These are phyloP conservation scores for Salix purpurea DNA, from an alignment of 345 rosid species.

Conservation along the genomic window DNA sequence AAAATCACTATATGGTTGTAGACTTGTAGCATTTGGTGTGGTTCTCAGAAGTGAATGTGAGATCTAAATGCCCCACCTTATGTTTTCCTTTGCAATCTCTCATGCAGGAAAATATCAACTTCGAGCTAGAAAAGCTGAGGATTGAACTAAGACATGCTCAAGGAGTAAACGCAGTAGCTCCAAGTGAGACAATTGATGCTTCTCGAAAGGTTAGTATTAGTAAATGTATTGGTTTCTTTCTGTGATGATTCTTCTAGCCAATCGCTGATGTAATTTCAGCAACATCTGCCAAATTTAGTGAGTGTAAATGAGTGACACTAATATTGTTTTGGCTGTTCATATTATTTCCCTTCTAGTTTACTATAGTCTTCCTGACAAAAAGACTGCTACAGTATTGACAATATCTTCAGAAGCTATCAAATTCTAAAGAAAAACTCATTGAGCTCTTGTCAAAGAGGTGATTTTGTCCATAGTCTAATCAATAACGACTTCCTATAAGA, in stretches of 20 bases:
- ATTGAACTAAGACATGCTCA: conserved; percentile 71
- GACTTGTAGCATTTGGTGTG: too few relatives aligned
- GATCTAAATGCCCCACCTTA: background rate
- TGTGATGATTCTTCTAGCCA: background rate
- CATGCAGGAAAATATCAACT: conserved; percentile 47
- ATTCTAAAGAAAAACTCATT: too few relatives aligned
- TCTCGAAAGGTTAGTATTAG: conserved; percentile 59
- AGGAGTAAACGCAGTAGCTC: conserved; percentile 75
- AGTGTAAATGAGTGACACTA: background rate
- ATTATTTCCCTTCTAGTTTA: background rate
- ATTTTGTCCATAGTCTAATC: background rate
- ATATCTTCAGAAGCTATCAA: too few relatives aligned
- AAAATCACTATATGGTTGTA: too few relatives aligned
- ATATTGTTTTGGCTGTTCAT: background rate
- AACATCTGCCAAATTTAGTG: background rate
- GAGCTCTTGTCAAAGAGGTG: too few relatives aligned
- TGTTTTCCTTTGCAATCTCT: conserved; percentile 2
- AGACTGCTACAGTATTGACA: too few relatives aligned
- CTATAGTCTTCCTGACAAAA: background rate
- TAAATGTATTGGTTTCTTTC: conserved; percentile 3
- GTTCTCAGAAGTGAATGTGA: too few relatives aligned
- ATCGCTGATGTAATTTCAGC: background rate
- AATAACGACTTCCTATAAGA: background rate
- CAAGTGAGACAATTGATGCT: conserved; percentile 69
- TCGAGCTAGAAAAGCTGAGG: conserved; percentile 85